Evolutionary conservation across 1,139 yeast species (phyloP).

Genomic region (Yamadazyma dendronema): DNA sequence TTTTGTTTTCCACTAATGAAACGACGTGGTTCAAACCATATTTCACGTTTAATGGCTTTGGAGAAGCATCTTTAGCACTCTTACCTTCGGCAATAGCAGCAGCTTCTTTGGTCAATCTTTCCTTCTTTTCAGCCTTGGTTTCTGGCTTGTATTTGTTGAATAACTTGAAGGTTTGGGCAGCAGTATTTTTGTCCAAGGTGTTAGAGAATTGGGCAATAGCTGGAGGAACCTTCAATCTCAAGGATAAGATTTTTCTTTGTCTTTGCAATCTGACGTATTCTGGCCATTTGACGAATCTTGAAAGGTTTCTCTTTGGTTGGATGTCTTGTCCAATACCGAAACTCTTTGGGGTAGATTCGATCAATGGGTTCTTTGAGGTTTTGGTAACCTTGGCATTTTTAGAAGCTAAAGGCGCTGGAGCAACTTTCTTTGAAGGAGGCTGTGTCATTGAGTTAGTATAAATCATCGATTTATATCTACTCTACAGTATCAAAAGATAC

Average conservation of each 20-base stretch:
- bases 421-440: constrained; percentile 71
- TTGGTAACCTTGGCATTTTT: constrained; percentile 26
- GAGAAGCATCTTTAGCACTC: constrained; percentile 91
- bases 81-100: constrained; percentile 98
- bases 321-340: constrained; percentile 94
- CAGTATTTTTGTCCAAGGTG: constrained; percentile 97
- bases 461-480: constrained; percentile 12
- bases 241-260: constrained; percentile 91
- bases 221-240: constrained; percentile 99
- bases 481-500: constrained; percentile 20
- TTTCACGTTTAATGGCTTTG: constrained; percentile 94
- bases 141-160: constrained; percentile 99
- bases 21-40: constrained; percentile 99
- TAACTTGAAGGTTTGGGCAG: constrained; percentile 93
- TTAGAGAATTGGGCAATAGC: constrained; percentile 94
- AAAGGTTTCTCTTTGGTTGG: constrained; percentile 94
- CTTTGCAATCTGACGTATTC: constrained; percentile 84
- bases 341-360: constrained; percentile 83
- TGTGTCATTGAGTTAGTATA: constrained; percentile 63
- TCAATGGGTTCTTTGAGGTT: constrained; percentile 36
- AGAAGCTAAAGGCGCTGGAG: constrained; percentile 62
- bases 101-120: constrained; percentile 97
- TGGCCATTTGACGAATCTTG: constrained; percentile 98
- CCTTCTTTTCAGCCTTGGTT: constrained; percentile 95
- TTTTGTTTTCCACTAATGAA: constrained; percentile 94